Base-by-base conservation (phyloP, 345 rosid genomes). In the Gossypium bickii region DNA sequence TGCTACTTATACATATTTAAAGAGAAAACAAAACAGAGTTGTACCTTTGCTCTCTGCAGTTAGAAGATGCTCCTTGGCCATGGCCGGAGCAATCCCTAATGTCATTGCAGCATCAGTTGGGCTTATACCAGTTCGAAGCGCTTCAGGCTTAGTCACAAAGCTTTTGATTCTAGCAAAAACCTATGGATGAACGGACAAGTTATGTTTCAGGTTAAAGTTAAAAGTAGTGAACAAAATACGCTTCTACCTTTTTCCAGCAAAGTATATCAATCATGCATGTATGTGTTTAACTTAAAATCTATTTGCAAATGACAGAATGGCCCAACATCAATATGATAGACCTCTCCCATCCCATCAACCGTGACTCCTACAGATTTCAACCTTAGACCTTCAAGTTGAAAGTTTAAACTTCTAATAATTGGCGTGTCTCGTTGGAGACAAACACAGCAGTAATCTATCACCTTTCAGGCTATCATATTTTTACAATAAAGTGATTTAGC, bases 41-140 rank as follows among this genome's bases (percentile, higher is more conserved):
- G 55, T 71, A 91, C 99, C 99, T 87, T 82, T 87, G 86, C 87
- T 92, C 82, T 93, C 98, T 63, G 99, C 97, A 70, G 89, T 81
- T 58, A 93, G 85, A 79, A 95, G 96, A 80, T 90, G 97, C 83
- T 95, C 98, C 83, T 95, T 93, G 51, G 99, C 99, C 98, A 95
- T 87, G 67, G 99, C 98, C 71, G 99, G 98, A 73, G 98, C 97
- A 67, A 95, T 92, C 72, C 90, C 97, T 74, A 93, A 80, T 29
- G 92, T 88, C 84, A 91, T 89, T 73, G 97, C 98, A 84, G 98
- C 97, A 82, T 95, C 98, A 82, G 88, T 88, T 64, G 98, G 90
- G 76, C 90, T 89, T 83, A 93, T 82, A 20, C 99, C 97, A 68
- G 67, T 76, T 77, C 78, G 83, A 47, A 95, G 86, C 80, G 89